Conservation (phyloP, 2,329 filamentous ascomycete species). For the Penicillium palitans region DNA sequence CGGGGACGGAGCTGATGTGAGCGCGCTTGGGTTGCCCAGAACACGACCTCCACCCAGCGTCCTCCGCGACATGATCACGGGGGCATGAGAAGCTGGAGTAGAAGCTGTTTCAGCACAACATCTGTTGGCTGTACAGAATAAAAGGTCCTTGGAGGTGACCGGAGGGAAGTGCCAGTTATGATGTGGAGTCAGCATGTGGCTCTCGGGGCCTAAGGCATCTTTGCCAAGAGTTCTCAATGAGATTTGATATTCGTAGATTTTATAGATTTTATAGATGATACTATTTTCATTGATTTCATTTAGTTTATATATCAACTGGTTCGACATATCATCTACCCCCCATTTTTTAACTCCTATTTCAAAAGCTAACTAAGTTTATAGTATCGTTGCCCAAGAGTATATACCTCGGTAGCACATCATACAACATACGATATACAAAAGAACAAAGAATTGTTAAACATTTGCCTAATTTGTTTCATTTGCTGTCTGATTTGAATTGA, state of each 20-base stretch:
- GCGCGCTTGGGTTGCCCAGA: slow-evolving; percentile 79
- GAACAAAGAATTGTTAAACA: background rate
- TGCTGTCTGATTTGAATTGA: slow-evolving; percentile 2
- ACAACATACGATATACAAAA: background rate
- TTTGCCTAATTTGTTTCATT: background rate
- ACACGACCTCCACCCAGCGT: slow-evolving; percentile 91
- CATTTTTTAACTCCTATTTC: too few relatives aligned
- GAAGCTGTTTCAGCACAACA: slow-evolving; percentile 21
- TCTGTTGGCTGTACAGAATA: slow-evolving; percentile 23
- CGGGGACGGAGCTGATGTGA: slow-evolving; percentile 59
- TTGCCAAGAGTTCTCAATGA: slow-evolving; percentile 5
- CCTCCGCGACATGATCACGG: slow-evolving; percentile 70
- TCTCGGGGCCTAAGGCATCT: slow-evolving; percentile 14
- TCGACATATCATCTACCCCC: too few relatives aligned
- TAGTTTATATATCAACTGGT: background rate
- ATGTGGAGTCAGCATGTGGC: slow-evolving; percentile 20
- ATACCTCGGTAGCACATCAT: background rate
- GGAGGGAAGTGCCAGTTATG: slow-evolving; percentile 15
- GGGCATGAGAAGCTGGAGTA: slow-evolving; percentile 34
- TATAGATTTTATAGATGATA: too few relatives aligned
- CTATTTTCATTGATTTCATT: background rate
- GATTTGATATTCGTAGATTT: background rate
- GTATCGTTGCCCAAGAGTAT: background rate
- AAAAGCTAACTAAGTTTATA: too few relatives aligned
- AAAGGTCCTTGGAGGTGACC: slow-evolving; percentile 9